Evolutionary conservation across 73 alveolate species (phyloP).

Genomic region (Paramecium sexaurelia): DNA sequence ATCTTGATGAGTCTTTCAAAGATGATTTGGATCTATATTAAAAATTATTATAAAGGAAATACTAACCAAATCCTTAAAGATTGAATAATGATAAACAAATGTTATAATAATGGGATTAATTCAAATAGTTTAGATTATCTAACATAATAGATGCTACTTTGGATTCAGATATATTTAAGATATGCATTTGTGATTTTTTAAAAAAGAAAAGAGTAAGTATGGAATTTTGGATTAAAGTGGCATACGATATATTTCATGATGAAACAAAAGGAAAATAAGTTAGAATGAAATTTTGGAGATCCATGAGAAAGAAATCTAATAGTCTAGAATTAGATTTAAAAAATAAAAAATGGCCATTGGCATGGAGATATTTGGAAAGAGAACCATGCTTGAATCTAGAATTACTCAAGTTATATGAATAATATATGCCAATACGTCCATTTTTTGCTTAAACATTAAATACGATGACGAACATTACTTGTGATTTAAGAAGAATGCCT

Average conservation of each 20-base stretch:
- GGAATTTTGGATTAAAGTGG: conserved; percentile 25
- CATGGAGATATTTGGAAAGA: conserved; percentile 35
- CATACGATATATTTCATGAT: conserved; percentile 44
- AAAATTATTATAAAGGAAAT: background rate
- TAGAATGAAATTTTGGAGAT: conserved; percentile 48
- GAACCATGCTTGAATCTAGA: conserved; percentile 30
- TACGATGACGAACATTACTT: background rate
- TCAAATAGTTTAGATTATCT: background rate
- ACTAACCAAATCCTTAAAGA: background rate
- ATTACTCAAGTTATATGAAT: conserved; percentile 2
- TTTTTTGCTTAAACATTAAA: background rate
- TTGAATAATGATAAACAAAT: background rate
- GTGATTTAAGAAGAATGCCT: conserved; percentile 51
- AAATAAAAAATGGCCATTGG: conserved; percentile 10
- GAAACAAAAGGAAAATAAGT: background rate
- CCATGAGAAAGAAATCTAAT: background rate
- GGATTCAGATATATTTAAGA: background rate
- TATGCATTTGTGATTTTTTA: conserved; percentile 41
- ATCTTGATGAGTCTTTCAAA: background rate
- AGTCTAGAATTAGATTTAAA: background rate
- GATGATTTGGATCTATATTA: background rate
- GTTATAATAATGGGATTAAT: background rate
- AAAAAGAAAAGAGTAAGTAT: background rate
- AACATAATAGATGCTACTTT: background rate
- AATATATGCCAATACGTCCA: background rate